Evolutionary conservation across 768 basidiomycete genomes (phyloP).

Genomic region (Baorangia bicolor): DNA sequence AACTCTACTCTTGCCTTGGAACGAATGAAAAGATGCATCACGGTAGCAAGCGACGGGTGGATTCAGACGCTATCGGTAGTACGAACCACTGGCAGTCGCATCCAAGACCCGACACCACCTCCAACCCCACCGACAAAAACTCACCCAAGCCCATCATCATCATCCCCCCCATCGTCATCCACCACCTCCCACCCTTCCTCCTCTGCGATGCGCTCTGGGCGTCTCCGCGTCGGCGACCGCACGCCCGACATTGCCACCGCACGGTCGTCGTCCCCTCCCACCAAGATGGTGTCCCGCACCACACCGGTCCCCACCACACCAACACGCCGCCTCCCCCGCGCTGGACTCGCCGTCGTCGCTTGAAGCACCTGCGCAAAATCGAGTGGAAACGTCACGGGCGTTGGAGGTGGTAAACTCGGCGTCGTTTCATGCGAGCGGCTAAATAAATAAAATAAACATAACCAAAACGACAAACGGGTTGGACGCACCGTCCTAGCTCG

Average conservation of each 20-base stretch:
- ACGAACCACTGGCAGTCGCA: too few species aligned
- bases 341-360: constrained; percentile 66
- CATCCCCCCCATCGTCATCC: constrained; percentile 19
- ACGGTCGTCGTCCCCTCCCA: constrained; percentile 6
- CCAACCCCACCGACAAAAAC: neutral
- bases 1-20: too few species aligned
- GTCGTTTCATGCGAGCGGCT: constrained; percentile 63
- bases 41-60: too few species aligned
- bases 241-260: constrained; percentile 1
- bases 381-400: constrained; percentile 59
- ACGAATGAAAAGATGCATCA: too few species aligned
- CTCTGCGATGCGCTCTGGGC: constrained; percentile 39
- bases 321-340: constrained; percentile 30
- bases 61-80: too few species aligned
- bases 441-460: too few species aligned
- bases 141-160: neutral
- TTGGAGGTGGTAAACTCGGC: constrained; percentile 58
- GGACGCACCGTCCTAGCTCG: constrained; percentile 61
- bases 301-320: constrained; percentile 6
- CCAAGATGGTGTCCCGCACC: neutral
- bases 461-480: constrained; percentile 6
- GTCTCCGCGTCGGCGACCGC: constrained; percentile 21
- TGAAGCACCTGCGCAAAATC: constrained; percentile 82
- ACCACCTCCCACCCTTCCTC: constrained; percentile 53
- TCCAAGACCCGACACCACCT: too few species aligned